phyloP scores from a whole-genome alignment of 371 early-diverging fungal species.

The Saksenaea oblongispora region DNA sequence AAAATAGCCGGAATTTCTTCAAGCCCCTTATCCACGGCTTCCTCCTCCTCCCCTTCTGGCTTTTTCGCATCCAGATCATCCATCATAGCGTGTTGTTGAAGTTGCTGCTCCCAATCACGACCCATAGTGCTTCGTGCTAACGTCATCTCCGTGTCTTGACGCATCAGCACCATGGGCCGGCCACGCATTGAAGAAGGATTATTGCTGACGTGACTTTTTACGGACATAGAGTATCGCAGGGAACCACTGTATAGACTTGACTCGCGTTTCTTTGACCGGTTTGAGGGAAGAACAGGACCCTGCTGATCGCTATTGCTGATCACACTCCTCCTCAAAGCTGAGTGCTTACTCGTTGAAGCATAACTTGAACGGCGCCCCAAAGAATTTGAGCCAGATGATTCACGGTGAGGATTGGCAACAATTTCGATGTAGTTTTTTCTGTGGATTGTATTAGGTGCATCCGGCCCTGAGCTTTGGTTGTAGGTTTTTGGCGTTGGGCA shows the following conservation, averaged over 20 bases:
- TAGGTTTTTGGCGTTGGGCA: conserved; percentile 1
- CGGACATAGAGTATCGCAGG: conserved; percentile 31
- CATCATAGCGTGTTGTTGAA: background rate
- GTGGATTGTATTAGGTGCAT: conserved; percentile 12
- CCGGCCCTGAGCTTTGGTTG: background rate
- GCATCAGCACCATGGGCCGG: conserved; percentile 10
- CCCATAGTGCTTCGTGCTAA: background rate
- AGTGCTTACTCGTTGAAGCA: conserved; percentile 3
- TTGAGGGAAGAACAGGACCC: conserved; percentile 30
- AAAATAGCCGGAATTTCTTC: background rate
- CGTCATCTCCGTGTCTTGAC: conserved; percentile 12
- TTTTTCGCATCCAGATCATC: background rate
- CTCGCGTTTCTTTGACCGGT: conserved; percentile 29
- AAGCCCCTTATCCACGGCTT: conserved; percentile 3
- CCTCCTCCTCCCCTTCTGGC: conserved; percentile 8
- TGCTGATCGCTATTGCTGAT: conserved; percentile 13
- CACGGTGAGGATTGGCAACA: conserved; percentile 25
- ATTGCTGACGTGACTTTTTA: conserved; percentile 26
- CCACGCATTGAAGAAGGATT: conserved; percentile 12
- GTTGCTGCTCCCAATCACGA: background rate
- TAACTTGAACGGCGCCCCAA: conserved; percentile 11
- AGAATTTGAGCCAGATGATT: conserved; percentile 15
- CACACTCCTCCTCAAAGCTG: conserved; percentile 12
- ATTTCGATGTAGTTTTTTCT: conserved; percentile 40
- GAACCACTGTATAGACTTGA: conserved; percentile 44